Base-by-base conservation (phyloP, 2,329 filamentous ascomycete species). In the Hypoxylon sp. region DNA sequence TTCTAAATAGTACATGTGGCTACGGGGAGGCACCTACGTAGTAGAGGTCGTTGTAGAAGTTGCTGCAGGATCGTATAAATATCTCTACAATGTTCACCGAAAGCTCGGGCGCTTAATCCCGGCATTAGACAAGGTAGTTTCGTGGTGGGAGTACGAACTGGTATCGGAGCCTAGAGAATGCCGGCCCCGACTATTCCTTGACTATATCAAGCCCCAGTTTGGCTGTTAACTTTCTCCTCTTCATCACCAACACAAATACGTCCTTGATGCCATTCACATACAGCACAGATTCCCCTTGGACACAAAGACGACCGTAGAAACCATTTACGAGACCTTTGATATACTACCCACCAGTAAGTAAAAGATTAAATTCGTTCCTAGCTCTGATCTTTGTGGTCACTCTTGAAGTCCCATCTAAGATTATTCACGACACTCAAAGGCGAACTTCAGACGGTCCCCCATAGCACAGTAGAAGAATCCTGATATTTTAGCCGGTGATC, bases 341-440 rank as follows among this genome's bases (percentile, higher is more conserved):
- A 45, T 44, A 3, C 7, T 36, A 46, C 26, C 18, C 24, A 12
- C n/a, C 36, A 18, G 8, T 42, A 16, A 26, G 12, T 64, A 48
- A 69, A 67, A 65, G 64, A 22, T 50, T 38, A 33, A 51, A 36
- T 7, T 18, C 22, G 3, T 28, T 40, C 3, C 16, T 46, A 36
- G 16, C 20, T 36, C 40, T 20, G n/a, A 61, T 59, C 67, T 69
- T 69, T 69, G 61, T 64, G 32, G 28, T 3, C 26, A 36, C 16
- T 32, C 53, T 54, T 53, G 50, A 57, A 60, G 51, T 69, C 64
- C n/a, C 5, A 24, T 60, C 57, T 56, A 67, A 67, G 64, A 67
- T 62, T 38, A 48, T 69, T 67, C 67, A 69, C 58, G 64, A 64
- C 67, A 49, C 18, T 67, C 61, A 69, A 69, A 69, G 67, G 30